Evolutionary conservation across 2,329 filamentous ascomycete genomes (phyloP).

Genomic region (Aspergillus viridinutans): DNA sequence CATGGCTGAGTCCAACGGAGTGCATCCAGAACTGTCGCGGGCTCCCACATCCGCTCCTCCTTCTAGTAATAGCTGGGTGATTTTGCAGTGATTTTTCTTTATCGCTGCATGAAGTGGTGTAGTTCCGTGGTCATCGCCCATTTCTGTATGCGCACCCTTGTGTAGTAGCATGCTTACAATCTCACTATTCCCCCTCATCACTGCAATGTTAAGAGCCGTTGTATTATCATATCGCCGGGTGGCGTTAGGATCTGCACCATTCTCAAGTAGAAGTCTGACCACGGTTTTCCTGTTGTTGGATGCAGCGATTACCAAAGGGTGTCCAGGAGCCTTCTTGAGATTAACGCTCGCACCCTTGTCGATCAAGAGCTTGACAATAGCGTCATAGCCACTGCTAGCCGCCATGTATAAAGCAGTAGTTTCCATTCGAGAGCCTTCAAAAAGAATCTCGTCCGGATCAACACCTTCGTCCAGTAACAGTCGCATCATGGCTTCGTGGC

Average conservation of each 20-base stretch:
- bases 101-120: too few species aligned
- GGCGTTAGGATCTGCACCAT: background rate
- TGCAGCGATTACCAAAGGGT: background rate
- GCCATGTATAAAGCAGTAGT: background rate
- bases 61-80: too few species aligned
- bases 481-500: background rate
- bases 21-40: too few species aligned
- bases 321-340: background rate
- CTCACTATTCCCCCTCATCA: rapidly evolving
- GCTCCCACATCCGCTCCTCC: too few species aligned
- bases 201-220: background rate
- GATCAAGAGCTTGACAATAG: background rate
- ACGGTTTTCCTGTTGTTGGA: background rate
- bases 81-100: too few species aligned
- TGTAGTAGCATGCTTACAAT: background rate
- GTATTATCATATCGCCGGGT: background rate
- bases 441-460: background rate
- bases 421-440: background rate
- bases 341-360: background rate
- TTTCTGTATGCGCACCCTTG: background rate
- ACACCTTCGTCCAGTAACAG: background rate
- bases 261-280: background rate
- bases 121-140: too few species aligned
- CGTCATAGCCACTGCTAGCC: background rate
- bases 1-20: too few species aligned